Evolutionary conservation across 1,284 basidiomycete species (phyloP).

Genomic region (Neonothopanus nambi): DNA sequence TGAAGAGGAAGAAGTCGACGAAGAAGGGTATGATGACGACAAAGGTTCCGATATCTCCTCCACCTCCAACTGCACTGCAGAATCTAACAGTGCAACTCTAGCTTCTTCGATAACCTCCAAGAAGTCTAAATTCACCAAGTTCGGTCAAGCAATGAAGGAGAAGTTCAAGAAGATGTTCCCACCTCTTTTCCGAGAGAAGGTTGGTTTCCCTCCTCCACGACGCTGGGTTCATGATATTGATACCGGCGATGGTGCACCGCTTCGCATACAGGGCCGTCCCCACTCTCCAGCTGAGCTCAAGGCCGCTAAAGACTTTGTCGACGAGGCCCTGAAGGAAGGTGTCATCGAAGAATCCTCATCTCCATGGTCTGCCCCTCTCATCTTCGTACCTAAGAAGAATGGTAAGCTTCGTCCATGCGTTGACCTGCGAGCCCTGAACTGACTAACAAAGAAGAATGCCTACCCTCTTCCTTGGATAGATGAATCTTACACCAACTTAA

Average conservation of each 20-base stretch:
- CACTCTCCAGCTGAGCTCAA: neutral
- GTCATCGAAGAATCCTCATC: neutral
- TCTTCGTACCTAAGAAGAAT: neutral
- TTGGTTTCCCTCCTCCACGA: neutral
- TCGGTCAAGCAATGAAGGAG: neutral
- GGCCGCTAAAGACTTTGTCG: constrained; percentile 1
- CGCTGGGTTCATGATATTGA: constrained; percentile 1
- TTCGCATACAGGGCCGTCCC: neutral
- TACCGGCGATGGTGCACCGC: neutral
- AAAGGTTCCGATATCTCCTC: too few species aligned
- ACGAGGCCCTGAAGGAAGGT: neutral
- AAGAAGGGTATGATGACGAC: too few species aligned
- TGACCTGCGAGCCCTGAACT: constrained; percentile 1
- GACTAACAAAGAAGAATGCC: neutral
- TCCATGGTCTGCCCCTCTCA: neutral
- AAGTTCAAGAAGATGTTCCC: neutral
- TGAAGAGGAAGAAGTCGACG: too few species aligned
- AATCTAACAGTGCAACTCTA: too few species aligned
- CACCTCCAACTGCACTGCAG: too few species aligned
- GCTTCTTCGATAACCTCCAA: too few species aligned
- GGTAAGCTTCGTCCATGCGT: neutral
- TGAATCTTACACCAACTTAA: constrained; percentile 9
- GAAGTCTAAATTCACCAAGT: neutral
- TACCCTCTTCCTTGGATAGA: constrained; percentile 9
- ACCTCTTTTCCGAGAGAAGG: neutral